These are phyloP conservation scores for Epichloe sp. DNA, from an alignment of 2,329 filamentous ascomycete genomes.

Conservation along the genomic window DNA sequence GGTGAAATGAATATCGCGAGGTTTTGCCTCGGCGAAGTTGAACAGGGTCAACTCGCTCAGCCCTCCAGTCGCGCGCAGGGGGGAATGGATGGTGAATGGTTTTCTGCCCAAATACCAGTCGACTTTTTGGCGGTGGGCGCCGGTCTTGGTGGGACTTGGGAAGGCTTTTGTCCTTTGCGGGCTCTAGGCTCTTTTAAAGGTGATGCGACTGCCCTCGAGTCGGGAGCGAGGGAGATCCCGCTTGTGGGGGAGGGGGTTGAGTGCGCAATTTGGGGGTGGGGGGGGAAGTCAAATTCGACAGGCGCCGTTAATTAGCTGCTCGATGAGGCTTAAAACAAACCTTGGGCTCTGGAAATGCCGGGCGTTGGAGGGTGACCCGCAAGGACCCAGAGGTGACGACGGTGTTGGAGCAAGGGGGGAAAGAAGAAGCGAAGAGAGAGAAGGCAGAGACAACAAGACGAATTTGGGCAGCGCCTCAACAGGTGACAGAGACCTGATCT, in stretches of 20 bases:
- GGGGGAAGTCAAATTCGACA: background rate
- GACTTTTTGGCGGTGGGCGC: slow-evolving; percentile 3
- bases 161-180: background rate
- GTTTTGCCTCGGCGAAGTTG: background rate
- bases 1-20: slow-evolving; percentile 3
- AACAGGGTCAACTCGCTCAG: background rate
- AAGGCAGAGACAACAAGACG: background rate
- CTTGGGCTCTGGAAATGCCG: background rate
- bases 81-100: background rate
- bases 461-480: background rate
- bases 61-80: background rate
- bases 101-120: background rate
- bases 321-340: background rate
- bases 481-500: background rate
- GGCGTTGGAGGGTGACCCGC: background rate
- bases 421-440: background rate
- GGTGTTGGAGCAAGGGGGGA: background rate
- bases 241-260: slow-evolving; percentile 1
- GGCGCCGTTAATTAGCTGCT: background rate
- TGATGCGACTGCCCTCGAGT: background rate
- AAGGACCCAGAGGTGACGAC: background rate
- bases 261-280: background rate
- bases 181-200: slow-evolving; percentile 1
- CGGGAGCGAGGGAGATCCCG: slow-evolving; percentile 6
- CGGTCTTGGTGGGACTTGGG: slow-evolving; percentile 1